These are phyloP conservation scores for Allantophomopsis cytisporea DNA, from an alignment of 2,329 filamentous ascomycete genomes.

Conservation along the genomic window DNA sequence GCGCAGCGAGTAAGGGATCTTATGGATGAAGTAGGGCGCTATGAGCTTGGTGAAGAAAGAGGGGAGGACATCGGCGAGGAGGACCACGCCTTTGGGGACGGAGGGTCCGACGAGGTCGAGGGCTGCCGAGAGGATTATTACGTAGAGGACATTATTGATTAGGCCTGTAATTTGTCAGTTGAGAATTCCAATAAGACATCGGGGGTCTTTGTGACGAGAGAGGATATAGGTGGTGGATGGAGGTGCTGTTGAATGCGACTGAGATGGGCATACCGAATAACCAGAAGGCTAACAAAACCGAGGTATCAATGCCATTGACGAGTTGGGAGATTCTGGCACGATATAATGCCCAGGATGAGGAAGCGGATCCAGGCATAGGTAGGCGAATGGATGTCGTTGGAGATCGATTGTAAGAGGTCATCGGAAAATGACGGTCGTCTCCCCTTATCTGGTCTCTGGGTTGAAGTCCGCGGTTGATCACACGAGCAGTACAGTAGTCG, in stretches of 20 bases:
- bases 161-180: constrained; percentile 40
- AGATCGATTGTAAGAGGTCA: constrained; percentile 8
- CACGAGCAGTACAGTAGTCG: too few species aligned
- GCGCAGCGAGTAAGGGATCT: constrained; percentile 65
- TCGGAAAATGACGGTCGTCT: neutral
- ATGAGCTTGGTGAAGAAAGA: constrained; percentile 80
- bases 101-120: constrained; percentile 83
- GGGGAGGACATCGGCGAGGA: constrained; percentile 85
- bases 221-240: too few species aligned
- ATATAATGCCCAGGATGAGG: constrained; percentile 63
- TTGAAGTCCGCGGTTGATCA: too few species aligned
- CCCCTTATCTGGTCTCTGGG: too few species aligned
- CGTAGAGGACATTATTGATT: constrained; percentile 97
- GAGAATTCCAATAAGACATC: neutral
- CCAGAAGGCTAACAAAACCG: constrained; percentile 78
- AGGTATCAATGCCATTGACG: constrained; percentile 53
- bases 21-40: constrained; percentile 88
- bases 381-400: constrained; percentile 23
- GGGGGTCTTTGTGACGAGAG: neutral
- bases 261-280: constrained; percentile 58
- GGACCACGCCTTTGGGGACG: constrained; percentile 81
- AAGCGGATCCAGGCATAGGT: constrained; percentile 42
- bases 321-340: constrained; percentile 47
- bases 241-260: neutral
- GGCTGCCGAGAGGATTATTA: constrained; percentile 88